Conservation (phyloP, 768 basidiomycete species). For the Crucibulum laeve region DNA sequence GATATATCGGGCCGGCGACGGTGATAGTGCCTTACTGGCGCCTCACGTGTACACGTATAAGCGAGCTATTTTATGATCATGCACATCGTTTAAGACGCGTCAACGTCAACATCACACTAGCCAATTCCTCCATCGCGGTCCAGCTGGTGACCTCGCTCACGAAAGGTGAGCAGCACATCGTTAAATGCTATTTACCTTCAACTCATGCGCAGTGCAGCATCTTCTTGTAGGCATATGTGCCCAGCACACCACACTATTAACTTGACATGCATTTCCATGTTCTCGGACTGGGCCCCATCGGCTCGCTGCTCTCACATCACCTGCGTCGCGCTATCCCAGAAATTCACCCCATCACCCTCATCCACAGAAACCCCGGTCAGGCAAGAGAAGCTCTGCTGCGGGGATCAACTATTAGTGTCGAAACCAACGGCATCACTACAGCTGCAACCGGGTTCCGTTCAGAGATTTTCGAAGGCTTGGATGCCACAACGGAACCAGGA, state of each 20-base stretch:
- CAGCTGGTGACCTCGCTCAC: too few relatives aligned
- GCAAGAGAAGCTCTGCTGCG: slow-evolving; percentile 26
- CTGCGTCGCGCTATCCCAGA: slow-evolving; percentile 57
- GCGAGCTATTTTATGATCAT: too few relatives aligned
- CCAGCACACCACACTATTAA: background rate
- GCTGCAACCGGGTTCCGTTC: slow-evolving; percentile 41
- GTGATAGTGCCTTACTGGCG: too few relatives aligned
- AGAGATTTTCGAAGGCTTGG: slow-evolving; percentile 37
- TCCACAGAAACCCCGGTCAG: slow-evolving; percentile 51
- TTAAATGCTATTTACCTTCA: too few relatives aligned
- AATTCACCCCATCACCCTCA: slow-evolving; percentile 57
- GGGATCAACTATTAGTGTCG: slow-evolving; percentile 39
- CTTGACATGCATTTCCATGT: slow-evolving; percentile 65
- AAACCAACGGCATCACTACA: slow-evolving; percentile 41
- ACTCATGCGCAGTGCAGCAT: too few relatives aligned
- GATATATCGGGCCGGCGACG: too few relatives aligned
- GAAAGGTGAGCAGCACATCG: too few relatives aligned
- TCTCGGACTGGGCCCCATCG: slow-evolving; percentile 80
- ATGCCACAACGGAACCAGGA: slow-evolving; percentile 1
- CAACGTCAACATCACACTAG: too few relatives aligned
- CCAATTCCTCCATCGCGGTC: too few relatives aligned
- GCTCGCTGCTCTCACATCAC: slow-evolving; percentile 77
- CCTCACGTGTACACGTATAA: too few relatives aligned
- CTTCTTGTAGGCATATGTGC: background rate
- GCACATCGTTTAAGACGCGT: too few relatives aligned